Evolutionary conservation across 2,329 filamentous ascomycete species (phyloP), one percentile per base, ranked within the genome.

Genomic region (Fusarium tanahbumbuense): DNA sequence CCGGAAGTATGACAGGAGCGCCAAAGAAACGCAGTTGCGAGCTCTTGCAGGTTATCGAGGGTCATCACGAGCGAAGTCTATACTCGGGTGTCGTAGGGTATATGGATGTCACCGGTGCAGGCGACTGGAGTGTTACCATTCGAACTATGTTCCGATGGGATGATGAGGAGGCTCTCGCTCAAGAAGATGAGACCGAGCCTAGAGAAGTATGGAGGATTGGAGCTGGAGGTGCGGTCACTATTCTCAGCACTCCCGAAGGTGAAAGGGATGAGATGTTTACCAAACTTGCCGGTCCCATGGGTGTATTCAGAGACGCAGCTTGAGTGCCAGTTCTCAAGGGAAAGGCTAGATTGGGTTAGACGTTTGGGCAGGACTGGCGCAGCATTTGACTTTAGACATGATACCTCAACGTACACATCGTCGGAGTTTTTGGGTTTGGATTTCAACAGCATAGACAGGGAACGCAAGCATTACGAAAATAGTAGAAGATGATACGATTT

Each of bases 1-100:
- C 96, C 0, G 95, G 96, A 0, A 95, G 92, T 75, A 98, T 98
- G 96, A 98, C 95, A 3, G 96, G 96, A 9, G 95, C 95, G 1
- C 96, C 95, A 0, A 98, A 98, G 84, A 94, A 95, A 81, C 88
- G 95, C 49, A 95, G 92, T 69, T 98, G 95, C 78, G 91, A 97
- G 82, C 87, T 98, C 48, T 83, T 98, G 22, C 85, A 86, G 63
- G 81, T 84, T 6, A 85, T 97, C 44, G 94, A 97, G 79, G 60
- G 72, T 48, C 40, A 81, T 80, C 20, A 80, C 82, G 87, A 90
- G 72, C 85, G 95, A 54, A 90, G 93, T 32, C 81, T 98, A 53
- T 98, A 98, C 80, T 93, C 93, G 9, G 94, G 96, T 22, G 92
- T 97, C 3, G 87, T 98, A 52, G 95, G 95, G 0, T 98, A 97